Conservation (phyloP, 495 filamentous ascomycete genomes). For the Lophium mytilinum region DNA sequence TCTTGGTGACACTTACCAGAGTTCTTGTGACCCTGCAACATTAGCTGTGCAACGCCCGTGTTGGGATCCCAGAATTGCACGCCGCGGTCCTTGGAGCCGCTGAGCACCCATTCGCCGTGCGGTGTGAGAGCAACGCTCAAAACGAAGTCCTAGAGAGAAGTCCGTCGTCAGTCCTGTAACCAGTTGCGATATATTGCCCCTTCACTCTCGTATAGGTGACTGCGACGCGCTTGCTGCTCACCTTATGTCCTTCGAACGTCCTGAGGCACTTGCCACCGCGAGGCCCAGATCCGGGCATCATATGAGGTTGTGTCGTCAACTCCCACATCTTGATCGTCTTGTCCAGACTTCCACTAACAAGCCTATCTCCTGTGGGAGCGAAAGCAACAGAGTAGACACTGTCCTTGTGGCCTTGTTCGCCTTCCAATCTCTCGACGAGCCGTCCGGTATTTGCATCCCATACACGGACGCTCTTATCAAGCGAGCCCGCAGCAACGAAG, state of each 20-base stretch:
- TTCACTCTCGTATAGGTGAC: background rate
- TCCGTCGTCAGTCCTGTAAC: background rate
- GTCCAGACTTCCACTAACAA: constrained; percentile 36
- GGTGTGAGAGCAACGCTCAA: constrained; percentile 36
- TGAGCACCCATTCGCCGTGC: constrained; percentile 35
- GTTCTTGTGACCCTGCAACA: constrained; percentile 40
- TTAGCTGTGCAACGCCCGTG: constrained; percentile 36
- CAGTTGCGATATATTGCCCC: background rate
- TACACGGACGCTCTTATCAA: constrained; percentile 39
- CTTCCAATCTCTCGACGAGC: constrained; percentile 35
- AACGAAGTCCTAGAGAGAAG: constrained; percentile 32
- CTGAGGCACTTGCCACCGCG: constrained; percentile 34
- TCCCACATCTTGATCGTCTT: constrained; percentile 43
- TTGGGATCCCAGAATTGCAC: constrained; percentile 40
- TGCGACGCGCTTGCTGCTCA: constrained; percentile 8
- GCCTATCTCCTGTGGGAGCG: constrained; percentile 28
- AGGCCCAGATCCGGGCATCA: constrained; percentile 19
- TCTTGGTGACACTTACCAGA: constrained; percentile 26
- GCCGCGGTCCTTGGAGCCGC: constrained; percentile 37
- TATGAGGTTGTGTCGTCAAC: constrained; percentile 23
- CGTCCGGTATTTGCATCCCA: constrained; percentile 33
- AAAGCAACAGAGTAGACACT: constrained; percentile 39
- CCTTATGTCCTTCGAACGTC: constrained; percentile 39
- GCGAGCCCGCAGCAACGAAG: constrained; percentile 36
- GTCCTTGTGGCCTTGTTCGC: constrained; percentile 37